Evolutionary conservation across 179 eudicot species (phyloP), one percentile per base, ranked within the genome.

Genomic region (Pouteria campechiana): DNA sequence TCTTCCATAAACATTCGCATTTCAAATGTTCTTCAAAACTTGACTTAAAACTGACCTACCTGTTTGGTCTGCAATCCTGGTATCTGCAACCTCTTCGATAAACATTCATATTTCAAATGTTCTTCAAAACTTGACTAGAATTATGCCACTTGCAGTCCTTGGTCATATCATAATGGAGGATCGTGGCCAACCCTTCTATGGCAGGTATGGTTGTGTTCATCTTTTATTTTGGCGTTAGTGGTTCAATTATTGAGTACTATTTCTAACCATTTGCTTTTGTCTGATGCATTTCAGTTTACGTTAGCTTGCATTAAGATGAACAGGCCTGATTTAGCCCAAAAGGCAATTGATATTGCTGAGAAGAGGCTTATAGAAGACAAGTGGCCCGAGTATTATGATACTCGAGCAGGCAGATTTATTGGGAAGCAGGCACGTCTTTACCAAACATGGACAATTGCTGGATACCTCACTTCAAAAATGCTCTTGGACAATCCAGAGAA

Each of bases 141-240:
- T n/a, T n/a, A n/a, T n/a, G n/a, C n/a, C n/a, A n/a, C 16, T 41
- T 54, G 68, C 78, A 83, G 90, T 17, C 80, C 94, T 41, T 88
- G 97, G 97, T 88, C 97, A 16, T 88, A 84, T 73, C 97, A 88
- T 42, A 88, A 88, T 75, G 94, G 92, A 7, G 97, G 94, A 52
- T 84, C 97, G 33, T 88, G 94, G 97, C 97, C 93, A 15, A 88
- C 92, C 6, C 78, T 88, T 15, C 41, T 84, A 44, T 88, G 97
- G 94, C 94, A 83, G 96, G 94, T 87, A 55, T 32, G 69, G 37
- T 38, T 51, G 13, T 20, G 16, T 13, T 16, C 8, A 5, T 40
- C 0, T 8, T 7, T 2, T 6, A 5, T 34, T 25, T 5, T 37
- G 27, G 25, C 10, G 1, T 10, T 44, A 19, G n/a, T n/a, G n/a